Evolutionary conservation across 139 green algal species (phyloP).

Genomic region (Coelastrella sp.): DNA sequence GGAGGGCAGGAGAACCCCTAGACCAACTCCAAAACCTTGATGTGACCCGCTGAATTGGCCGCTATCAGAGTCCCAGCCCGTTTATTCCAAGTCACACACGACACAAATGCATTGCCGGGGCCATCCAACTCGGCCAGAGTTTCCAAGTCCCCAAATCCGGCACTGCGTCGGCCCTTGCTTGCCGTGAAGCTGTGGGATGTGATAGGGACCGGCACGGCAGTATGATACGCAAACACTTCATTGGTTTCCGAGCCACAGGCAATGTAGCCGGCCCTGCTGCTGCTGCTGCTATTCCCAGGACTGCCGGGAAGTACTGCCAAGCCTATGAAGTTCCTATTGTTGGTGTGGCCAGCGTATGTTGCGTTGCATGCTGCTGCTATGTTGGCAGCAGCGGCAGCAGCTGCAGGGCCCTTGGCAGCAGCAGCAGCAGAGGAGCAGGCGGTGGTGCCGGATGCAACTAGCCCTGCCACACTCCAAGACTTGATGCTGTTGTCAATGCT

Average conservation of each 20-base stretch:
- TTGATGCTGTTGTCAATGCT: constrained; percentile 92
- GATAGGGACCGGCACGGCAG: constrained; percentile 42
- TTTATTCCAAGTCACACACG: constrained; percentile 72
- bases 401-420: not conserved
- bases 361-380: constrained; percentile 45
- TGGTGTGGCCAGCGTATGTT: constrained; percentile 85
- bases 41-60: constrained; percentile 58
- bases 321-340: constrained; percentile 98
- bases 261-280: constrained; percentile 64
- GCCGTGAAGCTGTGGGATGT: constrained; percentile 28
- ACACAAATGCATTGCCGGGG: constrained; percentile 68
- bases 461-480: constrained; percentile 69
- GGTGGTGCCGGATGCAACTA: not conserved
- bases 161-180: constrained; percentile 58
- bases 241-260: constrained; percentile 90
- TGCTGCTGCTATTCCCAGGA: constrained; percentile 34
- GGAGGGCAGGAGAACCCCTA: not conserved
- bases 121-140: constrained; percentile 42
- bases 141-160: not conserved
- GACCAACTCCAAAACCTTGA: constrained; percentile 61
- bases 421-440: not conserved
- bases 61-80: constrained; percentile 58
- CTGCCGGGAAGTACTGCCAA: constrained; percentile 65
- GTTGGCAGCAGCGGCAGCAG: not conserved
- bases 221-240: constrained; percentile 62